Evolutionary conservation across 202 grass and related monocot species (phyloP).

Genomic region (Setaria italica): DNA sequence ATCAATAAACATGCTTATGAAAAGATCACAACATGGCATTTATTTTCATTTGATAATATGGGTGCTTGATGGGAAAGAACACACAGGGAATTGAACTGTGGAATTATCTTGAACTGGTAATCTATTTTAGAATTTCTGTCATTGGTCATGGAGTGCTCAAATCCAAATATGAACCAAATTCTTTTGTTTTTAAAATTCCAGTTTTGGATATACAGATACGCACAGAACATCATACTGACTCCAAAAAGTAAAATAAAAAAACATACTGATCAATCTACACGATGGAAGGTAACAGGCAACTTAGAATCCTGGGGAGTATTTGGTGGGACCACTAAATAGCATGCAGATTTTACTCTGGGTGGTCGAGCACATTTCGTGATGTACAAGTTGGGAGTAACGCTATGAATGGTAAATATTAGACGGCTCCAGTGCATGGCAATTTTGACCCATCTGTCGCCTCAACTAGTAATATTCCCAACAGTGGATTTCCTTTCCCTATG

Average conservation of each 20-base stretch:
- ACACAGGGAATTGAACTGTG: background rate
- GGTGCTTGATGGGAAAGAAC: background rate
- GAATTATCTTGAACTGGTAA: background rate
- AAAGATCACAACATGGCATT: background rate
- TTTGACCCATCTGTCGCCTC: background rate
- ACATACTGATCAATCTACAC: background rate
- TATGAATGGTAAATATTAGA: background rate
- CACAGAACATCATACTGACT: too few relatives aligned
- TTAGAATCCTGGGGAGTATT: background rate
- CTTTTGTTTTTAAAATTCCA: background rate
- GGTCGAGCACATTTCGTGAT: background rate
- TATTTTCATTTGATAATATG: background rate
- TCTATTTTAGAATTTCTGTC: background rate
- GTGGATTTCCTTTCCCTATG: background rate
- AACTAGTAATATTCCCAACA: slow-evolving; percentile 22
- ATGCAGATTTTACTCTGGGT: background rate
- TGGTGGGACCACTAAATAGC: background rate
- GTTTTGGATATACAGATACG: background rate
- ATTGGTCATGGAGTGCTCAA: background rate
- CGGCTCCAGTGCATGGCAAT: background rate
- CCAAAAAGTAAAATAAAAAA: too few relatives aligned
- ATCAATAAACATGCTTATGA: background rate
- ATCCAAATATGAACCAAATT: background rate
- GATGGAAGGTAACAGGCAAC: background rate
- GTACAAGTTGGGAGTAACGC: background rate